Evolutionary conservation across 257 asterid genomes (phyloP).

Genomic region (Fraxinus cuspidata): DNA sequence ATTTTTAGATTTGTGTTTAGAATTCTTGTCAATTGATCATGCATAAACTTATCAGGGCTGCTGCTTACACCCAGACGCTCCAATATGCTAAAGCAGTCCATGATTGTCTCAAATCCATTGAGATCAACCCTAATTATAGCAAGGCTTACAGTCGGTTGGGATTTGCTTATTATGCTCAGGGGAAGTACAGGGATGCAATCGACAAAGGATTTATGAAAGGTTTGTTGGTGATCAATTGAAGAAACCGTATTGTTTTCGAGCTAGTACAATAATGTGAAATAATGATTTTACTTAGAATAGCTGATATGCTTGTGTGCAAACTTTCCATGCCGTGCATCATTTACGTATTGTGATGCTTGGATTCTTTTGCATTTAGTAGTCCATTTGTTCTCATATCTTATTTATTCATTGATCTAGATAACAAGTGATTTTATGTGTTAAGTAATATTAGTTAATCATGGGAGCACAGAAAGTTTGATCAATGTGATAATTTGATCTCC

Average conservation of each 20-base stretch:
- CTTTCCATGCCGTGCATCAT: background rate
- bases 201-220: constrained; percentile 77
- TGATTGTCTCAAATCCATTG: constrained; percentile 73
- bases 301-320: background rate
- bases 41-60: constrained; percentile 61
- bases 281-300: constrained; percentile 12
- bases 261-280: constrained; percentile 3
- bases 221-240: constrained; percentile 26
- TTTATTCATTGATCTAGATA: background rate
- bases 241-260: constrained; percentile 9
- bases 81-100: constrained; percentile 56
- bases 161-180: constrained; percentile 84
- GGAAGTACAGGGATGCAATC: constrained; percentile 79
- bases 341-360: background rate
- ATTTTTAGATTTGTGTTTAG: constrained; percentile 14
- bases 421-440: background rate
- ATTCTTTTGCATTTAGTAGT: background rate
- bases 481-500: background rate
- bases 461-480: background rate
- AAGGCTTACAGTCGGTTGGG: constrained; percentile 92
- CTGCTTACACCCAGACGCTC: constrained; percentile 75
- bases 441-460: background rate
- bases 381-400: background rate
- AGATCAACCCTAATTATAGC: constrained; percentile 73
- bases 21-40: constrained; percentile 15